A percentile compares a stretch with the other conserved stretches of the same genome.
Evolutionary conservation across 768 basidiomycete genomes (phyloP).

Genomic region (Lyophyllum decastes): DNA sequence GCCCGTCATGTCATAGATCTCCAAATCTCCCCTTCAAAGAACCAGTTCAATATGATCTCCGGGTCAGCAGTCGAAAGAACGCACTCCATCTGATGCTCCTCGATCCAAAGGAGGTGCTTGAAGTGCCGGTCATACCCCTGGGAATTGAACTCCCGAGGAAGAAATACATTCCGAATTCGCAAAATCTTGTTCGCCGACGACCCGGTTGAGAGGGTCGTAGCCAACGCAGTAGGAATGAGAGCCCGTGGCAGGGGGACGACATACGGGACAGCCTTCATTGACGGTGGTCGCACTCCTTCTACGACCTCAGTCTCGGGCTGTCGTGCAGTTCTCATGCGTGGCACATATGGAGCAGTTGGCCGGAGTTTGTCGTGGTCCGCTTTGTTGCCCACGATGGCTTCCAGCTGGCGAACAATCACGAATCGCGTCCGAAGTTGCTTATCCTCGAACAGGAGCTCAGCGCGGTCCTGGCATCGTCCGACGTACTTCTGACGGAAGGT

Average conservation of each 20-base stretch:
- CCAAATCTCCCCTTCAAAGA: constrained; percentile 37
- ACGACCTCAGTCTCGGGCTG: constrained; percentile 36
- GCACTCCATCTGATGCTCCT: constrained; percentile 29
- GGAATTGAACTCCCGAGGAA: constrained; percentile 41
- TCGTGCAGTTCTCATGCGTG: constrained; percentile 26
- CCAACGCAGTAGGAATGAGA: constrained; percentile 37
- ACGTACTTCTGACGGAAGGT: constrained; percentile 33
- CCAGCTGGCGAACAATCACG: constrained; percentile 46
- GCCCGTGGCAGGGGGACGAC: constrained; percentile 38
- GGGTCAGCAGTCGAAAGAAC: constrained; percentile 1
- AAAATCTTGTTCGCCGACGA: constrained; percentile 27
- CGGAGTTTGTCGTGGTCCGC: constrained; percentile 46
- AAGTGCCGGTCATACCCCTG: constrained; percentile 46
- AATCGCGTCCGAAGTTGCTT: constrained; percentile 41
- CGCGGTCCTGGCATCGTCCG: constrained; percentile 54
- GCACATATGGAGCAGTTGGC: constrained; percentile 48
- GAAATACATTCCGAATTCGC: constrained; percentile 31
- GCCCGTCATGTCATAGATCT: constrained; percentile 36
- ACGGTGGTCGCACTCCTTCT: constrained; percentile 43
- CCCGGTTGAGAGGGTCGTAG: constrained; percentile 29
- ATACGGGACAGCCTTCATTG: constrained; percentile 44
- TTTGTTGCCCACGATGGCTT: constrained; percentile 46
- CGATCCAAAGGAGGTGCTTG: constrained; percentile 52
- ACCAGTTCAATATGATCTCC: not conserved
- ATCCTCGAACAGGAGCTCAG: constrained; percentile 57